Percentiles rank a stretch among this genome's conserved stretches.
Evolutionary conservation across 176 grass and related monocot genomes (phyloP).

Genomic region (Hsuehochloa calcarea): DNA sequence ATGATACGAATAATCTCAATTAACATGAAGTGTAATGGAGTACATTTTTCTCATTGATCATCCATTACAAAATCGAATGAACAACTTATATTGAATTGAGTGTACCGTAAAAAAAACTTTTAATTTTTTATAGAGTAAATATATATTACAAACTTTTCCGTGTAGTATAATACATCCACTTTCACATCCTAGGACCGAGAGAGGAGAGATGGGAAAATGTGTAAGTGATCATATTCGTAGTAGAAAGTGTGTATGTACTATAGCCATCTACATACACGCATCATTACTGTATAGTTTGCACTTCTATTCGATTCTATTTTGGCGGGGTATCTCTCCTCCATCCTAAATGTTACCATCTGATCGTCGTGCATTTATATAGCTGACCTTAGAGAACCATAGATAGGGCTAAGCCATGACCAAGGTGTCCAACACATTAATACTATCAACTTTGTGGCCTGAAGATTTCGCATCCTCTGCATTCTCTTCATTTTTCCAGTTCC

Average conservation of each 20-base stretch:
- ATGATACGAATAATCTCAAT: not conserved
- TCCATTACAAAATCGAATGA: too few relatives aligned
- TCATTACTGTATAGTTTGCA: not conserved
- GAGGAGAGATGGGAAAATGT: not conserved
- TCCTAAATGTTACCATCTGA: not conserved
- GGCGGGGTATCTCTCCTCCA: not conserved
- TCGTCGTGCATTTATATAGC: not conserved
- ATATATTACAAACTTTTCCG: too few relatives aligned
- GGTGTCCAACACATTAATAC: not conserved
- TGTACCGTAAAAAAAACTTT: too few relatives aligned
- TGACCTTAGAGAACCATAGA: not conserved
- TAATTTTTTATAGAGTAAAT: too few relatives aligned
- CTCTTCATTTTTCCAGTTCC: too few relatives aligned
- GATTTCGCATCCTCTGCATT: too few relatives aligned
- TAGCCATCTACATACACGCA: not conserved
- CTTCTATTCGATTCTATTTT: not conserved
- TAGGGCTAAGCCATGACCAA: not conserved
- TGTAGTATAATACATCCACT: not conserved
- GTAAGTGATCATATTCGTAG: not conserved
- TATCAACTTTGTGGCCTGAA: too few relatives aligned
- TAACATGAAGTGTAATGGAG: not conserved
- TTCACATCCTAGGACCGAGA: not conserved
- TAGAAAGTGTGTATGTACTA: not conserved
- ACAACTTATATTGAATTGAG: too few relatives aligned
- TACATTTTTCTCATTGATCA: too few relatives aligned